These are phyloP conservation scores for Pestalotiopsis sp. DNA, from an alignment of 2,329 filamentous ascomycete species.

Conservation along the genomic window DNA sequence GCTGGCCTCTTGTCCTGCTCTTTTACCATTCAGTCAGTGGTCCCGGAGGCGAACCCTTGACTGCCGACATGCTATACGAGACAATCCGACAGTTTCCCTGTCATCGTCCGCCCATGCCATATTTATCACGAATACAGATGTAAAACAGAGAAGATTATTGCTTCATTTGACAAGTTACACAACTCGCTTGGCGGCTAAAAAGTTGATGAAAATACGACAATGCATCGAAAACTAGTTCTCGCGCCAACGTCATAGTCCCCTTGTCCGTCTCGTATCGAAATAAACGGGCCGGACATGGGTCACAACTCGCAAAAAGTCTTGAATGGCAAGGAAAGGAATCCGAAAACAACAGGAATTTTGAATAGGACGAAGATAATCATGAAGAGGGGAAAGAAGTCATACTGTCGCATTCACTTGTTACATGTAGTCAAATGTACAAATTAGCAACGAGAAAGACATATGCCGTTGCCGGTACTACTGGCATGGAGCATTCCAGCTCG, in stretches of 20 bases:
- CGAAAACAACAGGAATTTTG: background rate
- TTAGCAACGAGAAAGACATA: background rate
- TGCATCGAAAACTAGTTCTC: conserved; percentile 6
- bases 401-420: too few relatives aligned
- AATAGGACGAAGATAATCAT: background rate
- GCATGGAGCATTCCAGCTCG: background rate
- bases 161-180: background rate
- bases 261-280: conserved; percentile 7
- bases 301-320: background rate
- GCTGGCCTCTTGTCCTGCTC: too few relatives aligned
- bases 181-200: background rate
- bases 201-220: background rate
- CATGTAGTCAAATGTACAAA: background rate
- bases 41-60: too few relatives aligned
- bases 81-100: too few relatives aligned
- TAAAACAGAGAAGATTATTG: background rate
- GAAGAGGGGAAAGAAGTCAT: too few relatives aligned
- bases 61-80: too few relatives aligned
- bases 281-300: background rate
- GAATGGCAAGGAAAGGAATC: background rate
- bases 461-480: background rate
- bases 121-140: too few relatives aligned
- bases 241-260: conserved; percentile 10
- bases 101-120: too few relatives aligned
- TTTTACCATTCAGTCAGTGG: too few relatives aligned